Evolutionary conservation across 129 eudicot genomes (phyloP), one percentile per base, ranked within the genome.

Genomic region (Flaveria robusta): DNA sequence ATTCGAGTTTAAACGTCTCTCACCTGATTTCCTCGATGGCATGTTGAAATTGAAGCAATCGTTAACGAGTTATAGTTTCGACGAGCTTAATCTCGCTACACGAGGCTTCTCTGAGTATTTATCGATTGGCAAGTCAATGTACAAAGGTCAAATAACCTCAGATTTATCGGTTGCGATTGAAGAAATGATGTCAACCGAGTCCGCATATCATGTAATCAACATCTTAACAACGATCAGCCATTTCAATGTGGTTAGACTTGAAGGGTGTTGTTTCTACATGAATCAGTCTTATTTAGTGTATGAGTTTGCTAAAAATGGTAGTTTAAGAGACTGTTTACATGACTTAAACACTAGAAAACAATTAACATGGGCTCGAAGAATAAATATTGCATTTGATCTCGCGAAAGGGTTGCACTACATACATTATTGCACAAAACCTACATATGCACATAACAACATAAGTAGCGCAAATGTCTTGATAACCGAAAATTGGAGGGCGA

Each of bases 371-470:
- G 42, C n/a, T 12, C 74, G 54, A 27, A 75, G 91, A 68, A 27
- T 87, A 31, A 86, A 87, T 74, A 81, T 81, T 26, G 86, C 86
- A 72, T 87, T 79, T 45, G 91, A 87, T 67, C 29, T 87, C 3
- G 88, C 88, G 2, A 86, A 74, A 55, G 88, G 88, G 69, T 75
- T 87, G 66, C 88, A 84, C n/a, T 87, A 87, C 77, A 75, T 84
- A 75, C 88, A 87, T 84, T 71, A 79, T 64, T 84, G 84, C 84
- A 87, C 88, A 74, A 87, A 81, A 54, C 91, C 88, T 1, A 78
- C 82, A 50, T 87, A 81, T 16, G 74, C 82, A 19, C 91, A 87
- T 42, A 23, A 63, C 60, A 84, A 84, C 45, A 81, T 87, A 68
- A 84, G 70, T 18, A 84, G 66, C 46, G 50, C 27, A 52, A 84